Evolutionary conservation across 768 basidiomycete species (phyloP).

Genomic region (Pulveroboletus frians): DNA sequence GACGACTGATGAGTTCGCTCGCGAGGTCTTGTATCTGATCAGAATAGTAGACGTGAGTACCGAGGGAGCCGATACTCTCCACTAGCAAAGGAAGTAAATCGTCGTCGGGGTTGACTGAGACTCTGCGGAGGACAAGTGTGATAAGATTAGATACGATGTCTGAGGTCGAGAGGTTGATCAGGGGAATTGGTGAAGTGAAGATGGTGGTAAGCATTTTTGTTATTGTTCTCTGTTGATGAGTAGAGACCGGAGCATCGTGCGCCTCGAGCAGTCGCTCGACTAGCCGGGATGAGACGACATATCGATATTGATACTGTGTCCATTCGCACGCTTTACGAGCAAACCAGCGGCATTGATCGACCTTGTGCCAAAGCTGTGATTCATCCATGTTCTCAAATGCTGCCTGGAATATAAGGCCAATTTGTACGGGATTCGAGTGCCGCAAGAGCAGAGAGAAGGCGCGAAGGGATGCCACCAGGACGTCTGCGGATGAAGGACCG

Average conservation of each 20-base stretch:
- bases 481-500: constrained; percentile 70
- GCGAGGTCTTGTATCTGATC: constrained; percentile 94
- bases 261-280: constrained; percentile 69
- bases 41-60: constrained; percentile 90
- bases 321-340: constrained; percentile 74
- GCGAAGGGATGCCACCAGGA: constrained; percentile 68
- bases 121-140: constrained; percentile 65
- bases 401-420: constrained; percentile 66
- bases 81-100: constrained; percentile 62
- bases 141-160: constrained; percentile 81
- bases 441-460: constrained; percentile 66
- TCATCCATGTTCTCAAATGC: constrained; percentile 64
- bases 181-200: constrained; percentile 73
- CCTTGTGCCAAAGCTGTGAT: constrained; percentile 56
- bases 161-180: constrained; percentile 87
- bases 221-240: constrained; percentile 53
- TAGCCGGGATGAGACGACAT: constrained; percentile 78
- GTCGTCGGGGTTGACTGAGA: constrained; percentile 58
- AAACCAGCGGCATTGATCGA: constrained; percentile 78
- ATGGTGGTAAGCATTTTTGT: constrained; percentile 78
- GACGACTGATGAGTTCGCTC: constrained; percentile 72
- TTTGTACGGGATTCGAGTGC: constrained; percentile 73
- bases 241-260: constrained; percentile 47
- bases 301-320: constrained; percentile 92
- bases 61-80: constrained; percentile 75